These are phyloP conservation scores for Dactylellina cionopaga DNA, from an alignment of 2,329 filamentous ascomycete species.

Conservation along the genomic window DNA sequence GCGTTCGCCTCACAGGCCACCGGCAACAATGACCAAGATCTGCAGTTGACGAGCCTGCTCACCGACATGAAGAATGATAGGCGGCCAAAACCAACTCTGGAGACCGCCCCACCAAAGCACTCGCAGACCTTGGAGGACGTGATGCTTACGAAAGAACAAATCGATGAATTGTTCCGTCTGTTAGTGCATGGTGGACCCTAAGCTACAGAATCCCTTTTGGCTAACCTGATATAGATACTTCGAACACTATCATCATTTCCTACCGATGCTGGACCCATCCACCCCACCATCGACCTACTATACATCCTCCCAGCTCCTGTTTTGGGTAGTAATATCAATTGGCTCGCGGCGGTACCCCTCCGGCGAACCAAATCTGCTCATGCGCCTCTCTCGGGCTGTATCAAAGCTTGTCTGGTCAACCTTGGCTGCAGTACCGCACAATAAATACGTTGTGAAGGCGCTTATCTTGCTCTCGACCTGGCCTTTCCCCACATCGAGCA, in stretches of 20 bases:
- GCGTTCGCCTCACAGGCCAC: constrained; percentile 21
- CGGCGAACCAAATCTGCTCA: constrained; percentile 71
- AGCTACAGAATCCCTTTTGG: not conserved
- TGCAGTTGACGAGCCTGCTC: constrained; percentile 40
- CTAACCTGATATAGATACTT: constrained; percentile 67
- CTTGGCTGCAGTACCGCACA: constrained; percentile 79
- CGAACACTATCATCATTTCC: constrained; percentile 77
- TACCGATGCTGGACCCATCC: constrained; percentile 76
- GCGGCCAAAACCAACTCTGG: constrained; percentile 54
- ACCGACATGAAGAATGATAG: constrained; percentile 51
- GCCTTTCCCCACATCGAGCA: constrained; percentile 84
- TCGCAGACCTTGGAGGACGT: constrained; percentile 72
- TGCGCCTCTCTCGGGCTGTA: constrained; percentile 72
- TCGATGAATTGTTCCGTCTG: constrained; percentile 74
- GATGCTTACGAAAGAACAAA: constrained; percentile 72
- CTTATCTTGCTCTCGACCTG: constrained; percentile 82
- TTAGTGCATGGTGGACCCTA: constrained; percentile 1
- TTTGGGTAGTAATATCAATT: constrained; percentile 83
- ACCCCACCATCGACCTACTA: constrained; percentile 78
- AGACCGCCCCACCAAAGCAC: constrained; percentile 61
- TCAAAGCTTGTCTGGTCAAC: constrained; percentile 80
- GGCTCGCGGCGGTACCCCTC: constrained; percentile 75
- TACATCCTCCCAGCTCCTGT: constrained; percentile 80
- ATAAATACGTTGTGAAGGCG: constrained; percentile 82
- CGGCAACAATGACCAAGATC: constrained; percentile 35